phyloP scores from a whole-genome alignment of 208 protist species.

The Trypanosomatidae sp. region DNA sequence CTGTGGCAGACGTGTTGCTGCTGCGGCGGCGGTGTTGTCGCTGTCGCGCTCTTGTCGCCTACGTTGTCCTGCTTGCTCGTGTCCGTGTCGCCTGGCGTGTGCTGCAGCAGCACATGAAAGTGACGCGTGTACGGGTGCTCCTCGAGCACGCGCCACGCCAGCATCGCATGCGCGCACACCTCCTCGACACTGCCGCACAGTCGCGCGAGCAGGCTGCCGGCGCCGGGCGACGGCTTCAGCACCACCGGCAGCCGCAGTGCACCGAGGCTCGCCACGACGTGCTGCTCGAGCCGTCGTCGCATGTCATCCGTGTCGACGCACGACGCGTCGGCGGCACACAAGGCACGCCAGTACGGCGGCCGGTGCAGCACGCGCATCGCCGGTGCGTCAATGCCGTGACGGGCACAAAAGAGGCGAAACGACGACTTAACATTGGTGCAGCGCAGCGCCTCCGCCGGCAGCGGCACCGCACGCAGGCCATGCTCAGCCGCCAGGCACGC shows the following conservation, averaged over 20 bases:
- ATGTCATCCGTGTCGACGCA: neutral
- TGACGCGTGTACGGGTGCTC: slow-evolving; percentile 29
- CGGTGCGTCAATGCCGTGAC: slow-evolving; percentile 20
- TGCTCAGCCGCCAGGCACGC: slow-evolving; percentile 18
- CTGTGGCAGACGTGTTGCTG: no score
- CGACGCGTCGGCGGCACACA: neutral
- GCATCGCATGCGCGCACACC: slow-evolving; percentile 18
- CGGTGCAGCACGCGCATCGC: slow-evolving; percentile 6
- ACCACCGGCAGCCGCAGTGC: slow-evolving; percentile 34
- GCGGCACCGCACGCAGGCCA: slow-evolving; percentile 18
- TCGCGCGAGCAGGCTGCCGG: slow-evolving; percentile 40
- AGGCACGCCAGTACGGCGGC: neutral
- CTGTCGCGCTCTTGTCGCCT: no score
- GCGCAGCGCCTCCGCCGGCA: slow-evolving; percentile 23
- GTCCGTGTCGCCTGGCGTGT: no score
- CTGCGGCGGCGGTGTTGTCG: no score
- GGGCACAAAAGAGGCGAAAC: slow-evolving; percentile 32
- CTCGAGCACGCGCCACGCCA: slow-evolving; percentile 21
- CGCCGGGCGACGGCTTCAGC: slow-evolving; percentile 65
- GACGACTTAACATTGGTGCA: slow-evolving; percentile 36
- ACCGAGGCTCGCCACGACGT: neutral
- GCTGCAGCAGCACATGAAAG: no score
- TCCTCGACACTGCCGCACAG: slow-evolving; percentile 24
- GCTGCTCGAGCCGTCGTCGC: neutral
- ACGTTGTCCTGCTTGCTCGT: no score